phyloP scores from a whole-genome alignment of 176 grass and related monocot species.

The Triticum urartu region DNA sequence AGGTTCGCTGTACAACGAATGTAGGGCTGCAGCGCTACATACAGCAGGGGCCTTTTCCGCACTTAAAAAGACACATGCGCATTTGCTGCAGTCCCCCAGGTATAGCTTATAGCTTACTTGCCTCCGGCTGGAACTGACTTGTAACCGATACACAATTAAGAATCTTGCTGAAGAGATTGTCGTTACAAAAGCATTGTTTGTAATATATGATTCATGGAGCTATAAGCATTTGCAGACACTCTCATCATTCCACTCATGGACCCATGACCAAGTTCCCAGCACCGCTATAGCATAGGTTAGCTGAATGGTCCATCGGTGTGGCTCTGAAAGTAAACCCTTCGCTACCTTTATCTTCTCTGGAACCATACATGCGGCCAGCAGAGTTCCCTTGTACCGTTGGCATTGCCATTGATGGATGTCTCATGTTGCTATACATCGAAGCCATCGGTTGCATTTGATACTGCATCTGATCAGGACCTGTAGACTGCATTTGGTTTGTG shows the following conservation, averaged over 20 bases:
- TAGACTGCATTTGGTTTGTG: constrained; percentile 41
- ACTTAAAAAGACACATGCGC: background rate
- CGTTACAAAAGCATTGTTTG: background rate
- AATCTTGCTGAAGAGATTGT: constrained; percentile 31
- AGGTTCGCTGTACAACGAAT: constrained; percentile 77
- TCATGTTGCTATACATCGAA: constrained; percentile 44
- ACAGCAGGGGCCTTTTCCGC: constrained; percentile 17
- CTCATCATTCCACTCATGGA: constrained; percentile 60
- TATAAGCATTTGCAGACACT: constrained; percentile 10
- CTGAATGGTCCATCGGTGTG: constrained; percentile 61
- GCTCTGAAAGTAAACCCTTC: constrained; percentile 91
- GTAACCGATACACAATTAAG: constrained; percentile 26
- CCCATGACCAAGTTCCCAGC: constrained; percentile 87
- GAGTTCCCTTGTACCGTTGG: constrained; percentile 44
- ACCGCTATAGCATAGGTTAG: constrained; percentile 81
- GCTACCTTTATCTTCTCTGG: constrained; percentile 53
- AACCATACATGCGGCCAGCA: constrained; percentile 42
- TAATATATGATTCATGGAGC: constrained; percentile 37
- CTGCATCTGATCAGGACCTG: constrained; percentile 45
- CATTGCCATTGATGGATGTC: constrained; percentile 44
- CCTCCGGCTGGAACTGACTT: constrained; percentile 27
- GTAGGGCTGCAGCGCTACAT: constrained; percentile 34
- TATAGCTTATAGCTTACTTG: constrained; percentile 41
- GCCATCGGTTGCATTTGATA: constrained; percentile 61
- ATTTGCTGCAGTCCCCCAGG: background rate